Percentiles rank a stretch among this genome's conserved stretches.
These are phyloP conservation scores for Russula emetica DNA, from an alignment of 768 basidiomycete species.

Conservation along the genomic window DNA sequence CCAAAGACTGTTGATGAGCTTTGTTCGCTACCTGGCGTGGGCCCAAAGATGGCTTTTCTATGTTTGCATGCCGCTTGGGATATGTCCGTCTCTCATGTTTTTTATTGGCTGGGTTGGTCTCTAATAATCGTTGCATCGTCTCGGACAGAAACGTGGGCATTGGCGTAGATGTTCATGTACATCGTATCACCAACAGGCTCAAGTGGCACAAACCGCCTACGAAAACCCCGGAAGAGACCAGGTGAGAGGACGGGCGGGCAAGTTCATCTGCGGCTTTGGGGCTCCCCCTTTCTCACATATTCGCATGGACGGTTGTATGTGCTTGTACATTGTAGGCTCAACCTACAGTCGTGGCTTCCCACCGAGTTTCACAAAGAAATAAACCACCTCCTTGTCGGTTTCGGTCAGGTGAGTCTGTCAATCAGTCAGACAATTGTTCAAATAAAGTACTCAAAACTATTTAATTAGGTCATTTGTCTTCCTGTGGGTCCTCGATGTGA, in stretches of 20 bases:
- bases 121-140: not conserved
- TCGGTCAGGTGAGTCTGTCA: conserved; percentile 61
- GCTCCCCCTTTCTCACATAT: not conserved
- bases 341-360: conserved; percentile 82
- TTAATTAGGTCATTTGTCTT: conserved; percentile 55
- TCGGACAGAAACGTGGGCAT: conserved; percentile 73
- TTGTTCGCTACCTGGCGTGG: conserved; percentile 84
- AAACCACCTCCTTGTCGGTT: conserved; percentile 77
- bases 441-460: not conserved
- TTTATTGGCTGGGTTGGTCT: not conserved
- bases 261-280: not conserved
- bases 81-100: conserved; percentile 44
- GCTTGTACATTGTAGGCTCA: conserved; percentile 44
- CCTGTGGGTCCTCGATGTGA: conserved; percentile 64
- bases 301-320: not conserved
- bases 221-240: conserved; percentile 82
- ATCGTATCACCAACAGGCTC: conserved; percentile 88
- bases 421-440: not conserved
- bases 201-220: conserved; percentile 89
- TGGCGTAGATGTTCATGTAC: conserved; percentile 95
- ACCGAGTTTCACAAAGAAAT: conserved; percentile 67
- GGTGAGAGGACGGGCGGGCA: conserved; percentile 42
- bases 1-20: conserved; percentile 87
- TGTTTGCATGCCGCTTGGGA: conserved; percentile 82
- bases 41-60: conserved; percentile 95